A percentile compares a stretch with the other conserved stretches of the same genome.
These are phyloP conservation scores for Xanthoparmelia taractica DNA, from an alignment of 495 filamentous ascomycete species.

Conservation along the genomic window DNA sequence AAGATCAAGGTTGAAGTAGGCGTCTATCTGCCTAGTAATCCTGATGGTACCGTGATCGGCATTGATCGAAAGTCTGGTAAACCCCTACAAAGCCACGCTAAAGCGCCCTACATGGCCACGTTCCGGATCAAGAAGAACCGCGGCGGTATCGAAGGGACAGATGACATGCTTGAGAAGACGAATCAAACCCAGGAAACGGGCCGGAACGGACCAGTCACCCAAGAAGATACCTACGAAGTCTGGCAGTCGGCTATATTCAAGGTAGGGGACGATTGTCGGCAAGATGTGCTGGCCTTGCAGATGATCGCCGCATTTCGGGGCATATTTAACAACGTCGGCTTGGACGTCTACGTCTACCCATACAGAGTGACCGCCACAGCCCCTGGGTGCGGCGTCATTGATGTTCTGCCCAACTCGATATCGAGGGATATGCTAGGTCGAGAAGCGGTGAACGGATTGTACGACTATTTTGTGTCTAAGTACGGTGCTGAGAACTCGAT, in stretches of 20 bases:
- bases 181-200: constrained; percentile 35
- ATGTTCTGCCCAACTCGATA: constrained; percentile 94
- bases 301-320: constrained; percentile 96
- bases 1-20: constrained; percentile 96
- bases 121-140: constrained; percentile 87
- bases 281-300: constrained; percentile 92
- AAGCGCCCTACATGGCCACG: constrained; percentile 97
- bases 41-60: constrained; percentile 91
- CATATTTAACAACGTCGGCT: constrained; percentile 86
- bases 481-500: constrained; percentile 94
- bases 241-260: constrained; percentile 99
- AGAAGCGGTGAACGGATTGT: constrained; percentile 93
- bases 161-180: constrained; percentile 26
- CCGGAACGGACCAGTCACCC: constrained; percentile 12
- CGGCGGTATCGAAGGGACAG: constrained; percentile 31
- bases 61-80: constrained; percentile 98
- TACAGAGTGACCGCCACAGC: constrained; percentile 98
- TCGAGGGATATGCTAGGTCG: constrained; percentile 97
- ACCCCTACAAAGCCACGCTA: constrained; percentile 93
- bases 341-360: constrained; percentile 95
- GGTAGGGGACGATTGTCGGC: constrained; percentile 95
- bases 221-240: constrained; percentile 59
- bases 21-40: constrained; percentile 94
- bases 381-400: constrained; percentile 95
- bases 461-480: constrained; percentile 95